Conservation (phyloP, 2,329 filamentous ascomycete species). For the Simplicillium sp. region DNA sequence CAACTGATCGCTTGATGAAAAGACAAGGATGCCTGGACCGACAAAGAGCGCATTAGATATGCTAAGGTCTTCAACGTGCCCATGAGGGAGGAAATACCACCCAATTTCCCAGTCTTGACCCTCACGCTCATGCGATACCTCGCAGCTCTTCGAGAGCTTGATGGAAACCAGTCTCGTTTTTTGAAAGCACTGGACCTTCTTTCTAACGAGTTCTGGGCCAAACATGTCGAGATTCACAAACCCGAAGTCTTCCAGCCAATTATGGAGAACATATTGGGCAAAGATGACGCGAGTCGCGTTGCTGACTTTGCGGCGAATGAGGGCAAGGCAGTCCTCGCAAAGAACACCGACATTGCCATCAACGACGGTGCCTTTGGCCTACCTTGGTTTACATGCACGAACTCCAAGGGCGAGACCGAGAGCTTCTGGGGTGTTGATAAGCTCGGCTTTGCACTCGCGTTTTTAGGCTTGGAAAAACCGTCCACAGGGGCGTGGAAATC, state of each 20-base stretch:
- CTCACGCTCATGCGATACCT: conserved; percentile 24
- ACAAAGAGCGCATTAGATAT: conserved; percentile 20
- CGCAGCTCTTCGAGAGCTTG: conserved; percentile 13
- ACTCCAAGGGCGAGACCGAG: conserved; percentile 17
- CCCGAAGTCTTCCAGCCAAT: conserved; percentile 16
- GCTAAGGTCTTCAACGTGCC: conserved; percentile 22
- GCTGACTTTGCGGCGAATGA: conserved; percentile 14
- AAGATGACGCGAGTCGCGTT: conserved; percentile 16
- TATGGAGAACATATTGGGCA: conserved; percentile 16
- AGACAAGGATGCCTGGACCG: conserved; percentile 29
- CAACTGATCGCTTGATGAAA: not conserved
- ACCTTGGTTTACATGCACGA: conserved; percentile 27
- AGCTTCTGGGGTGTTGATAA: conserved; percentile 30
- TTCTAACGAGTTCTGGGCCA: conserved; percentile 21
- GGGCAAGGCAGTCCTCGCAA: conserved; percentile 18
- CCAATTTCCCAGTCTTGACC: conserved; percentile 25
- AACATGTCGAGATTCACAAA: conserved; percentile 16
- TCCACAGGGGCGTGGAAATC: conserved; percentile 19
- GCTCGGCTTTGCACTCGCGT: conserved; percentile 23
- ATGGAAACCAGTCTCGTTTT: conserved; percentile 12
- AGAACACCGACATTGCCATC: conserved; percentile 26
- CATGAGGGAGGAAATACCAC: conserved; percentile 18
- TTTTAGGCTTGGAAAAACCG: conserved; percentile 20
- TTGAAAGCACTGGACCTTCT: conserved; percentile 20
- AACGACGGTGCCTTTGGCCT: conserved; percentile 25